A percentile compares a stretch with the other conserved stretches of the same genome.
Conservation (phyloP, 2,329 filamentous ascomycete species). For the Trichoderma harzianum region DNA sequence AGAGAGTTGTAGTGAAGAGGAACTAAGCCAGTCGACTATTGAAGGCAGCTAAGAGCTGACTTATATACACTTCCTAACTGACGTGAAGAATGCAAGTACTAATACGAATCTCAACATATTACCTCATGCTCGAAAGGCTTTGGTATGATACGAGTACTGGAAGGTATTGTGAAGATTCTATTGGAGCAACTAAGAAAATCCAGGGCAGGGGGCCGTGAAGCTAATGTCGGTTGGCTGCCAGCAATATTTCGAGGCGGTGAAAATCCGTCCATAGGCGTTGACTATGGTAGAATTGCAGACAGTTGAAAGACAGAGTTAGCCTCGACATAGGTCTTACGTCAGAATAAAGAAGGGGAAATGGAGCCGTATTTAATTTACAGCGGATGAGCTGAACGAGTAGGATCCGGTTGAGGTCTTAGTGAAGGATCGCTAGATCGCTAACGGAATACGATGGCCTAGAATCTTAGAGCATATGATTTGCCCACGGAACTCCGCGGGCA, state of each 20-base stretch:
- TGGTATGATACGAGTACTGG: neutral
- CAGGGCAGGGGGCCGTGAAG: neutral
- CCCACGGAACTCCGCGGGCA: neutral
- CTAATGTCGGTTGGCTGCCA: neutral
- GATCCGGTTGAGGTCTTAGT: neutral
- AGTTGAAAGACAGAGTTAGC: neutral
- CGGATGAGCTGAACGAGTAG: neutral
- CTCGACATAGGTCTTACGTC: neutral
- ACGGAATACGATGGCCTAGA: neutral
- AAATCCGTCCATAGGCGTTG: neutral
- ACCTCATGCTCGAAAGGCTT: neutral
- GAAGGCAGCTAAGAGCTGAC: neutral
- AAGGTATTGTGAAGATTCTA: neutral
- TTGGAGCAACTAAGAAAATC: neutral
- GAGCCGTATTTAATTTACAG: neutral
- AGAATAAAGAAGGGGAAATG: neutral
- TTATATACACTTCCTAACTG: neutral
- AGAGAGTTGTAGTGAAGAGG: neutral
- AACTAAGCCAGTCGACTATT: neutral
- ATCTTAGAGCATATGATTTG: neutral
- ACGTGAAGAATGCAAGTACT: neutral
- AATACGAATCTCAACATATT: neutral
- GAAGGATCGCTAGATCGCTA: neutral
- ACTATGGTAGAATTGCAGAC: neutral
- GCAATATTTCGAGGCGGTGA: neutral